Base-by-base conservation (phyloP, 225 moss, liverwort and hornwort species). In the Physcomitrellopsis africana region DNA sequence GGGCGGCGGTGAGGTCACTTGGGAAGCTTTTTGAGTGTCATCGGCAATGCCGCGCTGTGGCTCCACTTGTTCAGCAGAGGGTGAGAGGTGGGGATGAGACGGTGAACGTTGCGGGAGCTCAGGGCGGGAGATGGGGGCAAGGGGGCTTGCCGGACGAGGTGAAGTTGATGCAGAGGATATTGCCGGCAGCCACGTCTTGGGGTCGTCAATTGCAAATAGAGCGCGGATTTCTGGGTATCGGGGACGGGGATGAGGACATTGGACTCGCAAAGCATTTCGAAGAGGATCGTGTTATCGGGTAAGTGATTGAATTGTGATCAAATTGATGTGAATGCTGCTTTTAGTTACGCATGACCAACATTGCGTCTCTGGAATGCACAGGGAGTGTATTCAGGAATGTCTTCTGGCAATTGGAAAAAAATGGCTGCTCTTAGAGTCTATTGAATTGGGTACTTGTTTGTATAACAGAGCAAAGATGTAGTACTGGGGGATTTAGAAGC, bases 251-350 rank as follows among this genome's bases (percentile, higher is more conserved):
- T 70, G 91, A 91, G 62, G 86, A 91, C 8, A 53, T 18, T 27
- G 88, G 81, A 57, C 59, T 82, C 75, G 76, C 82, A 5, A 82
- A 74, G 55, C 91, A 91, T 62, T 79, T 86, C 60, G 91, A 91
- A 58, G 91, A 91, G 74, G 57, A 82, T 29, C 82, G 89, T 17
- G 29, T 91, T 57, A 78, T 91, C 41, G 88, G 91, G 91, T 91
- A 67, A 11, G 7, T 49, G 15, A 1, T 49, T 49, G 3, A 13
- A 49, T 49, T 49, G 48, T 49, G 48, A 13, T 49, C 15, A 49
- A 11, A 49, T 49, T 49, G 48, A 49, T 49, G 15, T 13, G 48
- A 37, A 37, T 37, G 4, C 32, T 7, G 32, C 4, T 37, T 37
- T 37, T 37, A 37, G 32, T 37, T 37, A 37, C 32, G 32, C 32